Evolutionary conservation across 345 rosid genomes (phyloP).

Genomic region (Linum tenue): DNA sequence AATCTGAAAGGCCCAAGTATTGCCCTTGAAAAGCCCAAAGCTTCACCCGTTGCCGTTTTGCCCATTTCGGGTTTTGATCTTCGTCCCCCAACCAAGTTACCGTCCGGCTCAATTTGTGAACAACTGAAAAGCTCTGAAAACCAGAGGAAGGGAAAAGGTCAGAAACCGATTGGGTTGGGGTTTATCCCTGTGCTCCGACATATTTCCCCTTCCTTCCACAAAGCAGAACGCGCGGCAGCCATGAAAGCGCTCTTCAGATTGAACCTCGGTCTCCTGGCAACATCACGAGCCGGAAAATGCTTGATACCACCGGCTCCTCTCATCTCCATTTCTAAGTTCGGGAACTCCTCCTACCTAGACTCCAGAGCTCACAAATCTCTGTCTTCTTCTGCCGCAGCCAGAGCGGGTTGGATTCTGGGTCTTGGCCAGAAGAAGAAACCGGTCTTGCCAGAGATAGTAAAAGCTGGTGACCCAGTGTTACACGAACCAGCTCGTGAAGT

Average conservation of each 20-base stretch:
- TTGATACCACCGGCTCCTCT: constrained; percentile 18
- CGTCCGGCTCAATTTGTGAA: too few species aligned
- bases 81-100: too few species aligned
- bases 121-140: too few species aligned
- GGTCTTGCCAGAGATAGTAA: constrained; percentile 49
- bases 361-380: constrained; percentile 19
- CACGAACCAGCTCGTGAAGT: constrained; percentile 75
- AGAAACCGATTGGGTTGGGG: too few species aligned
- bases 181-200: too few species aligned
- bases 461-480: constrained; percentile 88
- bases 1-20: too few species aligned
- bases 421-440: constrained; percentile 53
- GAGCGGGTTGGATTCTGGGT: constrained; percentile 93
- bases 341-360: not conserved
- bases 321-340: constrained; percentile 9
- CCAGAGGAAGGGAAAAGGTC: too few species aligned
- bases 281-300: constrained; percentile 24
- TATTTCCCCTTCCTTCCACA: not conserved
- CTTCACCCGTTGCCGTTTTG: too few species aligned
- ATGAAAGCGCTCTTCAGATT: constrained; percentile 51
- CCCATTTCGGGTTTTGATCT: too few species aligned
- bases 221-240: constrained; percentile 7
- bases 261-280: constrained; percentile 46
- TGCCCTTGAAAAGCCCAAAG: too few species aligned
- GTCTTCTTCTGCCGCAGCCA: constrained; percentile 34